A percentile compares a stretch with the other conserved stretches of the same genome.
Evolutionary conservation across 129 eudicot genomes (phyloP).

Genomic region (Arctium lappa): DNA sequence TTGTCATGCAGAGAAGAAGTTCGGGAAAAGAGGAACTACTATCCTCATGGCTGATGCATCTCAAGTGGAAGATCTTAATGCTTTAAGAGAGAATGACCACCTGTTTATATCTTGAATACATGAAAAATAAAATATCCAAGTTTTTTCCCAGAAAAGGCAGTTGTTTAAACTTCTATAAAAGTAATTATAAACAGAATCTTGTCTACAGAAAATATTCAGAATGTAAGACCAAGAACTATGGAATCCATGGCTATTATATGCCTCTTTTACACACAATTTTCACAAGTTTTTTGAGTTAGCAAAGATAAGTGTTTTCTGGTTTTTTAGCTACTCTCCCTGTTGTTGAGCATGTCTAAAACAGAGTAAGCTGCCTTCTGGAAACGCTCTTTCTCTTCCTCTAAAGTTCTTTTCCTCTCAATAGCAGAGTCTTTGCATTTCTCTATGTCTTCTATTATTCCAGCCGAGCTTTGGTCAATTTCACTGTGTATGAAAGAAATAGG

Average conservation of each 20-base stretch:
- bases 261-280: neutral
- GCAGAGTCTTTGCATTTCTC: constrained; percentile 72
- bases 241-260: neutral
- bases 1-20: constrained; percentile 58
- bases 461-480: constrained; percentile 76
- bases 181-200: constrained; percentile 12
- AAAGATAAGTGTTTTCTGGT: constrained; percentile 22
- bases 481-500: constrained; percentile 31
- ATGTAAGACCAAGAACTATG: neutral
- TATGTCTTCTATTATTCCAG: constrained; percentile 65
- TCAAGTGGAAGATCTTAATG: constrained; percentile 67
- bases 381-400: constrained; percentile 69
- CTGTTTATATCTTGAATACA: constrained; percentile 44
- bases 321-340: constrained; percentile 34
- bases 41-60: constrained; percentile 73
- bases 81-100: constrained; percentile 73
- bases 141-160: constrained; percentile 8
- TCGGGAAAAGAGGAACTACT: constrained; percentile 57
- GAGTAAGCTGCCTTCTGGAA: constrained; percentile 86
- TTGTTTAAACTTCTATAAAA: constrained; percentile 17
- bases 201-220: constrained; percentile 18
- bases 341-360: constrained; percentile 73
- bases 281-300: neutral
- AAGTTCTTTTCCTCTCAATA: constrained; percentile 53
- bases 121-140: constrained; percentile 8